Percentiles rank a stretch among this genome's conserved stretches.
phyloP scores from a whole-genome alignment of 2,329 filamentous ascomycete species.

The Phialocephala sp. region DNA sequence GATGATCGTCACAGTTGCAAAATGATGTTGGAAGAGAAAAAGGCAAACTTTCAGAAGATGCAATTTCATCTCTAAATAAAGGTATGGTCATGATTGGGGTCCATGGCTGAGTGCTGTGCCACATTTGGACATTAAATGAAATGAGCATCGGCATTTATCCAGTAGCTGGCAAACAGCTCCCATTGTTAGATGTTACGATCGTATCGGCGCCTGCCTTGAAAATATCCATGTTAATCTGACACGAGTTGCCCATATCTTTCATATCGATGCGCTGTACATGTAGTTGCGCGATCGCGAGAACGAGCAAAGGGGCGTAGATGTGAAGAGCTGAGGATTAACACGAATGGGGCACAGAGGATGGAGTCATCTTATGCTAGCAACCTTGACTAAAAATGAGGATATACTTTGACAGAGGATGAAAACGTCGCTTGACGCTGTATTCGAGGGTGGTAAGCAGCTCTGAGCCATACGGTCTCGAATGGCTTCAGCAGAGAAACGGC shows the following conservation, averaged over 20 bases:
- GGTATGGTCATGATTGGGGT: background rate
- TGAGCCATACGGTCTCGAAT: too few species aligned
- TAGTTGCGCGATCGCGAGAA: too few species aligned
- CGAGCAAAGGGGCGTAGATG: too few species aligned
- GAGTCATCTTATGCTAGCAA: too few species aligned
- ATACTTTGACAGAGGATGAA: too few species aligned
- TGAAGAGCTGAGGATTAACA: too few species aligned
- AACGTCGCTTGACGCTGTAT: too few species aligned
- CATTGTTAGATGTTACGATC: background rate
- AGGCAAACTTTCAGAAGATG: background rate
- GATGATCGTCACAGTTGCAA: background rate
- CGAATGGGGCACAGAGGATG: too few species aligned
- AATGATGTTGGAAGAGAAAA: background rate
- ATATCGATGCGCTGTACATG: too few species aligned
- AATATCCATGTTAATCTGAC: background rate
- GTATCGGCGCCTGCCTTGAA: background rate
- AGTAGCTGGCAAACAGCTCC: background rate
- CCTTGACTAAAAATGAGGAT: too few species aligned
- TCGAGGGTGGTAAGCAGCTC: too few species aligned
- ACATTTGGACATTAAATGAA: background rate
- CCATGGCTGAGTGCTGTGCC: background rate
- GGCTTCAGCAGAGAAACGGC: too few species aligned
- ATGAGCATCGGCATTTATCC: background rate
- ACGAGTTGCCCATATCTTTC: background rate
- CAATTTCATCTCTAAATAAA: background rate